Base-by-base conservation (phyloP, 306 rosid species). In the Lathyrus aphaca region DNA sequence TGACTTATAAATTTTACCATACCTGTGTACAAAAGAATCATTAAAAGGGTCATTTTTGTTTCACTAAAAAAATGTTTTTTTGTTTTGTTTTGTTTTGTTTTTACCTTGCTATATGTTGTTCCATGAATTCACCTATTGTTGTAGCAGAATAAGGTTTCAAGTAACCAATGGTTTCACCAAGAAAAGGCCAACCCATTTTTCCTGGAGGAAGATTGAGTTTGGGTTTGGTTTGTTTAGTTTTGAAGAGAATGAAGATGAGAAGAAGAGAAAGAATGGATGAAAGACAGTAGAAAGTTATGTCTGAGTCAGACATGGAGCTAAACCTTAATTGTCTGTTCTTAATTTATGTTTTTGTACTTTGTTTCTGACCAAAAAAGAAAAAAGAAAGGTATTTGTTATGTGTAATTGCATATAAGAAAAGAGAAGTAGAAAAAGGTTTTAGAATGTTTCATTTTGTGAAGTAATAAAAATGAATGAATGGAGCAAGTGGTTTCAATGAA, bases 1-100 rank as follows among this genome's bases (percentile, higher is more conserved):
- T 2, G 99, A 95, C 85, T 91, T 91, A 86, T 81, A 95, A 43
- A 95, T 86, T 83, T 83, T 89, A 4, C 99, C 99, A 48, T 95
- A 89, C 79, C 97, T 95, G 80, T 65, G 79, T 4, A 42, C 9
- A 61, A 35, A 0, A 35, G 39, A 35, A 35, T 35, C 39, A 35
- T 12, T 39, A 4, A 42, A 8, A 64, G 37, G 17, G 11, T 58
- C 19, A 58, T 8, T 58, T 32, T 30, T 4, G 42, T 58, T 58
- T 58, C 35, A 10, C 35, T 17, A 3, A 49, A 17, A 46, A 46
- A 46, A 10, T 19, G 12, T n/a, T 58, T 32, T 30, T 30, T 8
- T n/a, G n/a, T n/a, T n/a, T n/a, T n/a, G n/a, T n/a, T n/a, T n/a
- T n/a, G 3, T 35, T n/a, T n/a, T 4, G 6, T 17, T 17, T 62